Conservation (phyloP, 345 rosid species). For the Brassica cretica region DNA sequence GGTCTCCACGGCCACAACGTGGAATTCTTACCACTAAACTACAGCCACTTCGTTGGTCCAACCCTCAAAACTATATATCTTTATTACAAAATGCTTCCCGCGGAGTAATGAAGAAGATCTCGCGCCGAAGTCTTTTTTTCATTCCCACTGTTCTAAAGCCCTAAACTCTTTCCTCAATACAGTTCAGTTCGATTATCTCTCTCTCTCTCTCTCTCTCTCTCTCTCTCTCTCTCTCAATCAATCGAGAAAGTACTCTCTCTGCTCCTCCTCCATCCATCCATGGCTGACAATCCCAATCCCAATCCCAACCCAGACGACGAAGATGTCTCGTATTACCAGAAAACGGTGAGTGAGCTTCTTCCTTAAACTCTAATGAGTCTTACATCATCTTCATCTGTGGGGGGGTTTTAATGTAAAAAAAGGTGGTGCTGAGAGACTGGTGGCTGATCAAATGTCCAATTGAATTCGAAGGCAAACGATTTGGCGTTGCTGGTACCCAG, state of each 20-base stretch:
- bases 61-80: too few species aligned
- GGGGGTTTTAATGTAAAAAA: not conserved
- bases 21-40: slow-evolving; percentile 79
- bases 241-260: not conserved
- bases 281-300: not conserved
- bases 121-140: slow-evolving; percentile 18
- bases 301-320: not conserved
- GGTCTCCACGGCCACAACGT: slow-evolving; percentile 91
- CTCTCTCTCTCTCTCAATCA: not conserved
- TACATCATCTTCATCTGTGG: too few species aligned
- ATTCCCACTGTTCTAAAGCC: slow-evolving; percentile 8
- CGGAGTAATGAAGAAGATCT: not conserved
- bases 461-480: slow-evolving; percentile 53
- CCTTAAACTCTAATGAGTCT: too few species aligned
- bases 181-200: not conserved
- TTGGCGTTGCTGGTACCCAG: slow-evolving; percentile 68
- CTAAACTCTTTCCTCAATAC: slow-evolving; percentile 10
- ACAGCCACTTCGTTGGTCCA: slow-evolving; percentile 46
- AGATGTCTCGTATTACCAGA: slow-evolving; percentile 24
- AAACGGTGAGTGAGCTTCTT: slow-evolving; percentile 11
- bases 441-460: slow-evolving; percentile 62
- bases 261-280: too few species aligned
- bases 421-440: slow-evolving; percentile 76
- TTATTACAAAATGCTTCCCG: not conserved
- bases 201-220: too few species aligned